Evolutionary conservation across 345 rosid species (phyloP).

Genomic region (Streptanthus diversifolius): DNA sequence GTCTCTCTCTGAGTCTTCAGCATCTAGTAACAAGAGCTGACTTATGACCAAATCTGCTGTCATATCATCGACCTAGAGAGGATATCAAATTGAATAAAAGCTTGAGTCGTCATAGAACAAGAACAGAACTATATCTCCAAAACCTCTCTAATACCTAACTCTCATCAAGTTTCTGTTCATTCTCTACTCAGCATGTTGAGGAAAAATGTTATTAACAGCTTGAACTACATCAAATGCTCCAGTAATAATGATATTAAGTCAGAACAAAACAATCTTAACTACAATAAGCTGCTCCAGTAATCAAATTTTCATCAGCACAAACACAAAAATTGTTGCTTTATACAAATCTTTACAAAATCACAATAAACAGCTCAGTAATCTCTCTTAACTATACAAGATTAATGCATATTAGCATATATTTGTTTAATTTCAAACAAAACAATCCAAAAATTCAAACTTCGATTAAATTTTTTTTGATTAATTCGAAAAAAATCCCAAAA

Average conservation of each 20-base stretch:
- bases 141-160: background rate
- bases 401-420: background rate
- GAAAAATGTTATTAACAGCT: background rate
- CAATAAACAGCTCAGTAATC: too few relatives aligned
- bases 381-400: background rate
- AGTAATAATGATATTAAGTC: background rate
- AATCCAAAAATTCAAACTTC: background rate
- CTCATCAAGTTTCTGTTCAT: background rate
- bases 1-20: constrained; percentile 74
- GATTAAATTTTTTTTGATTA: background rate
- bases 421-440: background rate
- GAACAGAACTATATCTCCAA: background rate
- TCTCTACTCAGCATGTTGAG: background rate
- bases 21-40: constrained; percentile 86
- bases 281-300: background rate
- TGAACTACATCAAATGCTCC: background rate
- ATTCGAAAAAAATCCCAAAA: background rate
- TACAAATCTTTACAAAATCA: background rate
- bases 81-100: constrained; percentile 1
- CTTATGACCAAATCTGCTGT: constrained; percentile 84
- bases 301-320: background rate
- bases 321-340: too few relatives aligned
- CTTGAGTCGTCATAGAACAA: background rate
- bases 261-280: background rate
- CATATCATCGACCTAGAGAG: constrained; percentile 70